phyloP scores from a whole-genome alignment of 228 moss, liverwort and hornwort species.

The Sphagnum fallax region DNA sequence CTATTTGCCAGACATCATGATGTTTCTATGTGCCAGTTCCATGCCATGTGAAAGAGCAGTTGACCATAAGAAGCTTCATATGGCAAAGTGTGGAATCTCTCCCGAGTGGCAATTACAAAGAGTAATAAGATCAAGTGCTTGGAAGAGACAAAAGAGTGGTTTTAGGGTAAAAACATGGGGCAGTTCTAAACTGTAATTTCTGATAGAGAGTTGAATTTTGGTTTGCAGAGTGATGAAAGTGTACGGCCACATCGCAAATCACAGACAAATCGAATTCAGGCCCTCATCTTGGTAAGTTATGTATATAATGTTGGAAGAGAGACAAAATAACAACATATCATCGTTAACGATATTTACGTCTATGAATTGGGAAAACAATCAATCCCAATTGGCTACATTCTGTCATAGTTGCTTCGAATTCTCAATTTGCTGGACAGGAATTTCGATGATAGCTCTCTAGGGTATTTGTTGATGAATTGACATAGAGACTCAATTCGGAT shows the following conservation, averaged over 20 bases:
- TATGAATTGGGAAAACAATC: neutral
- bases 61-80: neutral
- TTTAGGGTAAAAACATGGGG: neutral
- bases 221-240: conserved; percentile 67
- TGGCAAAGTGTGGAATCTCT: neutral
- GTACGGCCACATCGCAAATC: conserved; percentile 79
- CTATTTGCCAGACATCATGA: neutral
- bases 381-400: too few relatives aligned
- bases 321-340: neutral
- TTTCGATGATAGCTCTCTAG: too few relatives aligned
- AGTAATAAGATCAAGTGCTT: too few relatives aligned
- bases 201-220: conserved; percentile 4
- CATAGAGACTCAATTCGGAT: neutral
- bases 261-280: conserved; percentile 85
- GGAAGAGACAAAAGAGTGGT: neutral
- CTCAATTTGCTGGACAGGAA: too few relatives aligned
- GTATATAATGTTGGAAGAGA: neutral
- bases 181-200: neutral
- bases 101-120: too few relatives aligned
- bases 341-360: neutral
- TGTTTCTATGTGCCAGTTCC: neutral
- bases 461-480: neutral
- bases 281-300: conserved; percentile 58
- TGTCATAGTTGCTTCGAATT: neutral
- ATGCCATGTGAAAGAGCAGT: too few relatives aligned